These are phyloP conservation scores for Leccinum broughii DNA, from an alignment of 768 basidiomycete genomes.

Conservation along the genomic window DNA sequence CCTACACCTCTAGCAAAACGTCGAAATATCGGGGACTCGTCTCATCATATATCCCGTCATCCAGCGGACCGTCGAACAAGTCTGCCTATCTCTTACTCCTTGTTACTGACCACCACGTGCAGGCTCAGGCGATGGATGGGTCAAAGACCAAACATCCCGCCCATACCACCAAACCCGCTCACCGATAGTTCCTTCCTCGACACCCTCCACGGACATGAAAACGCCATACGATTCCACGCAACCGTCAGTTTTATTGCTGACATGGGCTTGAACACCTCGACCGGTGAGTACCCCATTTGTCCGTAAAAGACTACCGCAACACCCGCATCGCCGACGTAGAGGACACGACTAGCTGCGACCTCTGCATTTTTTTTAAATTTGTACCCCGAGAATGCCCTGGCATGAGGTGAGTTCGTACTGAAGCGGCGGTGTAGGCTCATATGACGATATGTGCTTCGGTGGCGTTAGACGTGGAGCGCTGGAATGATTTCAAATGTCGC, in stretches of 20 bases:
- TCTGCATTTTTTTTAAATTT: slow-evolving; percentile 57
- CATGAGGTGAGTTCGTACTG: slow-evolving; percentile 68
- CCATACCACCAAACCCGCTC: slow-evolving; percentile 63
- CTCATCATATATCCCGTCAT: slow-evolving; percentile 89
- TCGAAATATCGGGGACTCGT: slow-evolving; percentile 96
- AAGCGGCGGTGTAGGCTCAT: slow-evolving; percentile 56
- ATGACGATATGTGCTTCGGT: slow-evolving; percentile 80
- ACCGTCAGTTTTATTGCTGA: too few species aligned
- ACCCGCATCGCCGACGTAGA: slow-evolving; percentile 85
- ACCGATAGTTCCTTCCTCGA: slow-evolving; percentile 92
- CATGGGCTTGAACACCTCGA: too few species aligned
- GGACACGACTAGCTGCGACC: slow-evolving; percentile 69
- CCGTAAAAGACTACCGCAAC: slow-evolving; percentile 93
- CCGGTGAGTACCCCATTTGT: too few species aligned
- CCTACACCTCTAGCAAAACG: slow-evolving; percentile 95
- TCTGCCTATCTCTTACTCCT: slow-evolving; percentile 13
- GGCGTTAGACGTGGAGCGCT: slow-evolving; percentile 88
- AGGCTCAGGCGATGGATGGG: slow-evolving; percentile 47
- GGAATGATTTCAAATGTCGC: slow-evolving; percentile 87
- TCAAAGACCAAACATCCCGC: slow-evolving; percentile 70
- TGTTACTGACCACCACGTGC: slow-evolving; percentile 13
- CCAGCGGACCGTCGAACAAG: slow-evolving; percentile 81
- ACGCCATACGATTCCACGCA: too few species aligned
- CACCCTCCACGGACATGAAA: slow-evolving; percentile 78
- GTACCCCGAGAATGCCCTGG: slow-evolving; percentile 81